A percentile compares a stretch with the other conserved stretches of the same genome.
Evolutionary conservation across 139 green algal species (phyloP).

Genomic region (Chara braunii): DNA sequence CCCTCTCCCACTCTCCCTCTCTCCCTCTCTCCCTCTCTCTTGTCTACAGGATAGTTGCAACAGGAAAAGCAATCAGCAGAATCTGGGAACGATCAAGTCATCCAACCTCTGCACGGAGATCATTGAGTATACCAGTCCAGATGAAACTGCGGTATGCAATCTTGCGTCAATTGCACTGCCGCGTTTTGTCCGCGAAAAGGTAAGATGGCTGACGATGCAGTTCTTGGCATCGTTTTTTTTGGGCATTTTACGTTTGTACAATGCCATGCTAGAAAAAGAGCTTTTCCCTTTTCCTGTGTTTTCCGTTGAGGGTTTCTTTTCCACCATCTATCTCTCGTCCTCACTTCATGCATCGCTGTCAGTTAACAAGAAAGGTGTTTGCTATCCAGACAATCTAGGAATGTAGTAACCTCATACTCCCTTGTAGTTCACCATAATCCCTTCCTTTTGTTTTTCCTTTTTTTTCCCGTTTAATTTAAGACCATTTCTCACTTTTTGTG

Average conservation of each 20-base stretch:
- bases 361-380: too few species aligned
- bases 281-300: too few species aligned
- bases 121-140: slow-evolving; percentile 85
- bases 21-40: neutral
- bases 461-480: too few species aligned
- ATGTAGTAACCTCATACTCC: too few species aligned
- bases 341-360: too few species aligned
- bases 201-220: slow-evolving; percentile 12
- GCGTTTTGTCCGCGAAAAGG: slow-evolving; percentile 62
- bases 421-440: neutral
- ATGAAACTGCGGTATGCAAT: slow-evolving; percentile 99
- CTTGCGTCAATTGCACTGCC: slow-evolving; percentile 94
- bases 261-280: too few species aligned
- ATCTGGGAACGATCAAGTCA: slow-evolving; percentile 93
- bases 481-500: too few species aligned
- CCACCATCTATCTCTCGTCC: too few species aligned
- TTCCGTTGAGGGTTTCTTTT: neutral
- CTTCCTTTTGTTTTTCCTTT: neutral
- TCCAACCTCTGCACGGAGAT: slow-evolving; percentile 99
- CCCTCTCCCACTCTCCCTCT: too few species aligned
- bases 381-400: too few species aligned
- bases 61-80: slow-evolving; percentile 89
- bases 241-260: too few species aligned
- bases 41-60: slow-evolving; percentile 76
- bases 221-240: too few species aligned